These are phyloP conservation scores for Oryza punctata DNA, from an alignment of 176 grass and related monocot species.

Conservation along the genomic window DNA sequence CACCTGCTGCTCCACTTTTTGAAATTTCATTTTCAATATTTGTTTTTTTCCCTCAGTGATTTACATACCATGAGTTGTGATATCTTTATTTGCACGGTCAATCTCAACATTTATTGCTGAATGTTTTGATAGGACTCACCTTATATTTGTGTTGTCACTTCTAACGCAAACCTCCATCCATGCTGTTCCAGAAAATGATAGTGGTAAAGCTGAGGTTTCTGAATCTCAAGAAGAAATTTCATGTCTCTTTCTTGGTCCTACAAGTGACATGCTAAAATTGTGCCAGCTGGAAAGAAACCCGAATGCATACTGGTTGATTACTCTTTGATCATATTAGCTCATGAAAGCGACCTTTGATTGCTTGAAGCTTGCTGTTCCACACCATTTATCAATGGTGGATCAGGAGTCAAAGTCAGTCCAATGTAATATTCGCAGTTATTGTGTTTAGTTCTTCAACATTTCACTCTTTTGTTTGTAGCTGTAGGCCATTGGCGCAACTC, in stretches of 20 bases:
- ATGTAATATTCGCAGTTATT: background rate
- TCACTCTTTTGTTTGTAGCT: background rate
- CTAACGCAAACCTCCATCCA: background rate
- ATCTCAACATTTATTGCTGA: background rate
- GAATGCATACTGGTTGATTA: background rate
- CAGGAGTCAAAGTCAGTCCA: background rate
- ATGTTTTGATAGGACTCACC: background rate
- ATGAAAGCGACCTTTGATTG: background rate
- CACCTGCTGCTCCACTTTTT: conserved; percentile 12
- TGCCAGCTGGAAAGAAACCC: conserved; percentile 24
- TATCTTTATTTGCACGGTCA: background rate
- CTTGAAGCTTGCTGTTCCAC: background rate
- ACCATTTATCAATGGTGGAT: background rate
- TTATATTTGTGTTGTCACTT: background rate
- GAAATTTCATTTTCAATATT: background rate
- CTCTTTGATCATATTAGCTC: conserved; percentile 1
- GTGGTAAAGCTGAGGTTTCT: background rate
- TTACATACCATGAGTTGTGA: background rate
- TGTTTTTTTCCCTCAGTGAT: conserved; percentile 9
- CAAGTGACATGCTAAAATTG: background rate
- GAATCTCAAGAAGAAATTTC: background rate
- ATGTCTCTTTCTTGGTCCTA: background rate
- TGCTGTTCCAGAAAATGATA: background rate
- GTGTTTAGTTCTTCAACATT: background rate
- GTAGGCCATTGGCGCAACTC: background rate